Conservation (phyloP, 2,329 filamentous ascomycete genomes). For the Hirsutella rhossiliensis region DNA sequence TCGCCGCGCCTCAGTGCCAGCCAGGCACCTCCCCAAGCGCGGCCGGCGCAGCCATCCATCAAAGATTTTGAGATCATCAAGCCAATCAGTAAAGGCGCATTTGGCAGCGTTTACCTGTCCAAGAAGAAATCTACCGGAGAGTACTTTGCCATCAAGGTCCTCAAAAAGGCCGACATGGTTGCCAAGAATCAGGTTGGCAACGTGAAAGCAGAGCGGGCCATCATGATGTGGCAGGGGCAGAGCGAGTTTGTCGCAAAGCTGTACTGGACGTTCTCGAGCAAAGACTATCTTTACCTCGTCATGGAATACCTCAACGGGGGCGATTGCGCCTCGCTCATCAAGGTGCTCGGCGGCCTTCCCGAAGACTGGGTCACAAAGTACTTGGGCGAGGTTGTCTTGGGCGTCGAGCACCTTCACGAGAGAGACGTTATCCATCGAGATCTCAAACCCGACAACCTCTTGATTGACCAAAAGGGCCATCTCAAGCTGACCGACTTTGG, state of each 20-base stretch:
- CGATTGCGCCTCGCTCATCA: slow-evolving; percentile 93
- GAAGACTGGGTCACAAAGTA: slow-evolving; percentile 99
- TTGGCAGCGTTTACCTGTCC: slow-evolving; percentile 92
- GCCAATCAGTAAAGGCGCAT: slow-evolving; percentile 96
- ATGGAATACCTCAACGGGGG: slow-evolving; percentile 99
- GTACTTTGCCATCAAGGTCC: slow-evolving; percentile 95
- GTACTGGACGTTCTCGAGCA: slow-evolving; percentile 99
- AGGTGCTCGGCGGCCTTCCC: slow-evolving; percentile 78
- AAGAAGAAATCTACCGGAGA: slow-evolving; percentile 99
- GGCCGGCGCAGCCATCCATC: slow-evolving; percentile 87
- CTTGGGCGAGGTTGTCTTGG: slow-evolving; percentile 89
- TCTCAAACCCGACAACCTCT: slow-evolving; percentile 89
- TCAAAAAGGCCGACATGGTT: slow-evolving; percentile 99
- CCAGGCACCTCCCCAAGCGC: slow-evolving; percentile 68
- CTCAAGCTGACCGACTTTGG: slow-evolving; percentile 97
- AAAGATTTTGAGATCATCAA: slow-evolving; percentile 99
- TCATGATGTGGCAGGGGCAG: slow-evolving; percentile 99
- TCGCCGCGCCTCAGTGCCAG: slow-evolving; percentile 74
- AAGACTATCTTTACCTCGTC: slow-evolving; percentile 94
- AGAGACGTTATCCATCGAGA: slow-evolving; percentile 94
- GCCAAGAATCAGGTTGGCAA: slow-evolving; percentile 99
- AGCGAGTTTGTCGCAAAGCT: slow-evolving; percentile 98
- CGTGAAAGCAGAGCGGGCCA: slow-evolving; percentile 94
- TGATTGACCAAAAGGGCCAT: slow-evolving; percentile 95
- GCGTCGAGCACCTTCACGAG: slow-evolving; percentile 89